These are phyloP conservation scores for Insectozyma bohioensis DNA, from an alignment of 1,139 yeast species.

Conservation along the genomic window DNA sequence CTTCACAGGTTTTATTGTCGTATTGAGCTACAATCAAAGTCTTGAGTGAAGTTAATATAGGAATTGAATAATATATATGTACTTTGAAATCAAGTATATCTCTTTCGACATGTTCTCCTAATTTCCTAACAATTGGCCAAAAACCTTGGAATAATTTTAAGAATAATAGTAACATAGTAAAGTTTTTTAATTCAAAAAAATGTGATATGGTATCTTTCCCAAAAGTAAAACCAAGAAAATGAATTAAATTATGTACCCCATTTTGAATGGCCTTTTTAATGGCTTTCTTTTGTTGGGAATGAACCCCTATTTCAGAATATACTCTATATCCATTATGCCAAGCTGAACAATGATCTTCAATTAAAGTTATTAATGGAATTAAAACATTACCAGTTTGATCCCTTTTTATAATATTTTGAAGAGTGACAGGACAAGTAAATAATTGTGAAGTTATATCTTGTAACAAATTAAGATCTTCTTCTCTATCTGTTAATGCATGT, in stretches of 20 bases:
- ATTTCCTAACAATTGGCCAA: constrained; percentile 54
- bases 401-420: constrained; percentile 38
- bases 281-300: constrained; percentile 17
- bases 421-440: constrained; percentile 63
- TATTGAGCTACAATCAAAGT: constrained; percentile 37
- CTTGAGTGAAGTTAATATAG: constrained; percentile 47
- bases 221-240: constrained; percentile 39
- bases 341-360: constrained; percentile 36
- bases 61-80: constrained; percentile 48
- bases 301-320: constrained; percentile 18
- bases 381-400: constrained; percentile 42
- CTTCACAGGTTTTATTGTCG: constrained; percentile 19
- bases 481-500: constrained; percentile 57
- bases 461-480: constrained; percentile 57
- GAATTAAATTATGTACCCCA: constrained; percentile 43
- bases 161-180: constrained; percentile 39
- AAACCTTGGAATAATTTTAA: constrained; percentile 58
- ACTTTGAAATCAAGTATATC: constrained; percentile 52
- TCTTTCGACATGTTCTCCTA: constrained; percentile 66
- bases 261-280: constrained; percentile 31
- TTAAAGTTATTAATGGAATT: constrained; percentile 47
- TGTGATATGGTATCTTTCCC: constrained; percentile 20
- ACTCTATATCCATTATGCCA: constrained; percentile 30
- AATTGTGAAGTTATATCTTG: constrained; percentile 60
- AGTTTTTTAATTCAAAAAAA: constrained; percentile 29